These are phyloP conservation scores for Trametes villosa DNA, from an alignment of 768 basidiomycete species.

Conservation along the genomic window DNA sequence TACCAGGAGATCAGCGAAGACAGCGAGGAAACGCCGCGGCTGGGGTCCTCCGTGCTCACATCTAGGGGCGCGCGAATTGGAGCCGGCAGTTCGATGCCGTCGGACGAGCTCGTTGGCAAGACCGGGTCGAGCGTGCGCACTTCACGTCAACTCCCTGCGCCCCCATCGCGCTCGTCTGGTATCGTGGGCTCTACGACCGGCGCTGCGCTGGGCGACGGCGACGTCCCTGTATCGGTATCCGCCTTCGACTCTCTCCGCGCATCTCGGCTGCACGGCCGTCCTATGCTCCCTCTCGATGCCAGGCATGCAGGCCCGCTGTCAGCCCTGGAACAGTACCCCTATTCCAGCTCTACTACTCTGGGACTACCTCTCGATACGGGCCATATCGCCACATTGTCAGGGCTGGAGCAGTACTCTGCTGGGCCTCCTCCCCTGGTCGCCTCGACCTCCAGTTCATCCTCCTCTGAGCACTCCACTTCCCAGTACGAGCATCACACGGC, in stretches of 20 bases:
- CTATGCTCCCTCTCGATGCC: background rate
- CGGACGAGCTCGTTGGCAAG: background rate
- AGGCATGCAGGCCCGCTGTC: no score
- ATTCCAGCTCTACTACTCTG: no score
- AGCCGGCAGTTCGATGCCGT: background rate
- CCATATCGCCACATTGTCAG: background rate
- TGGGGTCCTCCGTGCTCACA: no score
- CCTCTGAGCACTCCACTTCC: background rate
- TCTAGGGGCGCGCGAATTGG: no score
- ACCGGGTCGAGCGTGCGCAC: background rate
- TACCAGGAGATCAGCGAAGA: background rate
- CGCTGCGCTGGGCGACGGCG: background rate
- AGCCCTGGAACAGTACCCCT: no score
- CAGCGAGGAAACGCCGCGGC: no score
- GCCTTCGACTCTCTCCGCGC: constrained; percentile 15
- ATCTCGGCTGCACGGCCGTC: background rate
- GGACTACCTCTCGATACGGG: background rate
- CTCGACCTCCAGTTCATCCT: constrained; percentile 3
- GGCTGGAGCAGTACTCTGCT: background rate
- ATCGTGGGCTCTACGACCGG: background rate
- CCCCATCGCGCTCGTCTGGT: constrained; percentile 10
- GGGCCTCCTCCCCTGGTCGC: background rate
- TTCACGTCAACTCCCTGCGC: constrained; percentile 13
- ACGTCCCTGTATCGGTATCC: constrained; percentile 10
- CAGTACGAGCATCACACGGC: background rate